phyloP scores from a whole-genome alignment of 441 rosid species.

The Arabidopsis lyrata region DNA sequence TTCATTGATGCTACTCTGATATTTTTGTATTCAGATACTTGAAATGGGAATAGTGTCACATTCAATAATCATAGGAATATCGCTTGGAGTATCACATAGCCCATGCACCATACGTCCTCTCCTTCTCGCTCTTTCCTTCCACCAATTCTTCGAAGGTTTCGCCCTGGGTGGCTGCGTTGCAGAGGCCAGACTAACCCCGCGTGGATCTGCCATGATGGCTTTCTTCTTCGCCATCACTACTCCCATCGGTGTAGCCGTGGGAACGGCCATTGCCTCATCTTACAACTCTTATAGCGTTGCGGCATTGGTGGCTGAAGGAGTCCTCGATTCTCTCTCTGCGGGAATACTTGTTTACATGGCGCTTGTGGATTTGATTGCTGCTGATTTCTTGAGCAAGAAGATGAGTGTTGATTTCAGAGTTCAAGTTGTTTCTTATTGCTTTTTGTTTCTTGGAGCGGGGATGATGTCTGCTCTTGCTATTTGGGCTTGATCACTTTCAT shows the following conservation, averaged over 20 bases:
- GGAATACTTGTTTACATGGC: conserved; percentile 95
- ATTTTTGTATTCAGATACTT: conserved; percentile 53
- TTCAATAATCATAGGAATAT: conserved; percentile 84
- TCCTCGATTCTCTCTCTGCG: conserved; percentile 79
- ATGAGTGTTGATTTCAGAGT: conserved; percentile 83
- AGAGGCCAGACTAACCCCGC: conserved; percentile 72
- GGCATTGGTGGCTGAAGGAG: conserved; percentile 76
- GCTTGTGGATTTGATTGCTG: conserved; percentile 79
- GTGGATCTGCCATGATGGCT: conserved; percentile 72
- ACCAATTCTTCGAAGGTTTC: conserved; percentile 97
- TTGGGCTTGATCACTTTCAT: conserved; percentile 57
- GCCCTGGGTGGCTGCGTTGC: conserved; percentile 96
- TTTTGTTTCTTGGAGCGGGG: conserved; percentile 85
- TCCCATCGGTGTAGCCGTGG: conserved; percentile 75
- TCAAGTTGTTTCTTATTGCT: conserved; percentile 69
- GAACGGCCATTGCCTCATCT: conserved; percentile 56
- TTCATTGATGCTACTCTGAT: neutral
- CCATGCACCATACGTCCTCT: conserved; percentile 92
- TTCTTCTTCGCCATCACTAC: conserved; percentile 82
- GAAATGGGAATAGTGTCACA: conserved; percentile 86
- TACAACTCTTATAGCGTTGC: conserved; percentile 47
- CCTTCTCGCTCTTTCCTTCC: conserved; percentile 85
- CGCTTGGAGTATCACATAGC: conserved; percentile 87
- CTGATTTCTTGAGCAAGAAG: conserved; percentile 80
- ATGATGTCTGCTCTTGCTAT: conserved; percentile 84